These are phyloP conservation scores for Xerophyta viscosa DNA, from an alignment of 106 monocot genomes.

Conservation along the genomic window DNA sequence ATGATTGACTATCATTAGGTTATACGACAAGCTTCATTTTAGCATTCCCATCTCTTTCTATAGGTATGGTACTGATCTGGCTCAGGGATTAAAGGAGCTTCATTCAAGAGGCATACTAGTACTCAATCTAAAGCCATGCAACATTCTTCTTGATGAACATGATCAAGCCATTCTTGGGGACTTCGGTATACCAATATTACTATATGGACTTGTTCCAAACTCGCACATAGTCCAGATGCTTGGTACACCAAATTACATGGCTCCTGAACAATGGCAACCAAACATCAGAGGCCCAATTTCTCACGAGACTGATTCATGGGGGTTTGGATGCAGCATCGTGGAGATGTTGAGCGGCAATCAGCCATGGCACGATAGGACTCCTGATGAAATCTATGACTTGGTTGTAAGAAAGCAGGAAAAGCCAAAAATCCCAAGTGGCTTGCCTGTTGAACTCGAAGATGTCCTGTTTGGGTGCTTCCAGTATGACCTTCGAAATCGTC, in stretches of 20 bases:
- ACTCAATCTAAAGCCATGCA: conserved; percentile 83
- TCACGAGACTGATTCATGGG: conserved; percentile 92
- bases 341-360: conserved; percentile 80
- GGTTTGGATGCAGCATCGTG: conserved; percentile 83
- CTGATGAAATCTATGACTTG: conserved; percentile 54
- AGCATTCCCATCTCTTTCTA: background rate
- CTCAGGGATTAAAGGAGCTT: conserved; percentile 55
- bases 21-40: too few relatives aligned
- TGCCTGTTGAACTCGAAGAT: conserved; percentile 60
- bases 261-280: conserved; percentile 95
- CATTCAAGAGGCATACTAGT: conserved; percentile 63
- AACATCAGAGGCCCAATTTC: conserved; percentile 67
- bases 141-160: conserved; percentile 69
- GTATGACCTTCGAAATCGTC: conserved; percentile 79
- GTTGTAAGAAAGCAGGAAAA: conserved; percentile 68
- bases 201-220: conserved; percentile 35
- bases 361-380: conserved; percentile 55
- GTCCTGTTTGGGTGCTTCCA: conserved; percentile 77
- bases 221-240: conserved; percentile 44
- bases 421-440: conserved; percentile 59
- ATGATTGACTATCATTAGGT: too few relatives aligned
- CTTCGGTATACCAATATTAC: conserved; percentile 67
- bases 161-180: conserved; percentile 65
- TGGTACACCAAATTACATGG: conserved; percentile 90
- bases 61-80: conserved; percentile 80